Conservation (phyloP, 1,284 basidiomycete genomes). For the Leccinum subspadiceum region DNA sequence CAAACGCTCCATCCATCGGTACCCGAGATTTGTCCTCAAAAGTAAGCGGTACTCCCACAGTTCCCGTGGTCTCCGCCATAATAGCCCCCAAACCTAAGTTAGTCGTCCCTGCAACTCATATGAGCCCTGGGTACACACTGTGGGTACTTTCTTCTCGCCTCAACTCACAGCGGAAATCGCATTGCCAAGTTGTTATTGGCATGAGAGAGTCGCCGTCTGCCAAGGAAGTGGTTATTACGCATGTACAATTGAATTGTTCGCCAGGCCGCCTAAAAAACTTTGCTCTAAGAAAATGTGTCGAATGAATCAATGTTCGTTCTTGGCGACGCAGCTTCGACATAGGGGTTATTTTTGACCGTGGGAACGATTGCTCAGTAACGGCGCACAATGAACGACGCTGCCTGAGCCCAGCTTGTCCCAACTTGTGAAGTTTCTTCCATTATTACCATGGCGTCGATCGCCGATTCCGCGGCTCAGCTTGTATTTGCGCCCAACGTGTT, state of each 20-base stretch:
- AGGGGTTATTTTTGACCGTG: constrained; percentile 14
- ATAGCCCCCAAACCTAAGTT: not conserved
- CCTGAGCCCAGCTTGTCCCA: not conserved
- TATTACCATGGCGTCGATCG: constrained; percentile 30
- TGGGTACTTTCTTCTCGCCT: not conserved
- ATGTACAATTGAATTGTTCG: not conserved
- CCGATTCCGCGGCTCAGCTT: constrained; percentile 56
- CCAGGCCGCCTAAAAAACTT: not conserved
- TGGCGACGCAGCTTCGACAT: not conserved
- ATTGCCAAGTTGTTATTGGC: not conserved
- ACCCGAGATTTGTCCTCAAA: not conserved
- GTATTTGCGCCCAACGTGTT: constrained; percentile 71
- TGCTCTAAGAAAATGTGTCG: not conserved
- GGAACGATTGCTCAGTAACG: not conserved
- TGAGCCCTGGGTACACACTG: not conserved
- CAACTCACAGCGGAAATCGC: not conserved
- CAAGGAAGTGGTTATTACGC: not conserved
- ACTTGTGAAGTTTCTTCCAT: not conserved
- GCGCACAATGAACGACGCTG: not conserved
- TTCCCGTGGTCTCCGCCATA: not conserved
- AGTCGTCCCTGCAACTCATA: constrained; percentile 3
- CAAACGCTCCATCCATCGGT: not conserved
- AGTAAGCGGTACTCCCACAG: constrained; percentile 2
- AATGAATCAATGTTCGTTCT: not conserved
- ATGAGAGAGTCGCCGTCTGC: not conserved